Evolutionary conservation across 106 monocot species (phyloP).

Genomic region (Iris macrosiphon): DNA sequence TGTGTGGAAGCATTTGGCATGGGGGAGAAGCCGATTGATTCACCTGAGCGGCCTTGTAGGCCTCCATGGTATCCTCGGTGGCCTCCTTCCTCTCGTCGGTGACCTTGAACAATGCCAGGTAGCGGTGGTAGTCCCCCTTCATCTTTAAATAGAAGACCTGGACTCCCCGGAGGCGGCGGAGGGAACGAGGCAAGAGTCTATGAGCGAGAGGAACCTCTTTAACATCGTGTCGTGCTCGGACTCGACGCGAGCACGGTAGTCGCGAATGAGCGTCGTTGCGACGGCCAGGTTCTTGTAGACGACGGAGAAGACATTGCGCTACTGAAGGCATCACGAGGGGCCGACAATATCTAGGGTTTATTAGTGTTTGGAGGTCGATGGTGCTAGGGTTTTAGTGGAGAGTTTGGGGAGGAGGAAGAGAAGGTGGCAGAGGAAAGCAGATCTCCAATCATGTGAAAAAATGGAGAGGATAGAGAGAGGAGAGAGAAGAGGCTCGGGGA

Average conservation of each 20-base stretch:
- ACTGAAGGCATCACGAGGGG: too few relatives aligned
- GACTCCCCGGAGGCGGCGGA: conserved; percentile 4
- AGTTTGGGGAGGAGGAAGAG: too few relatives aligned
- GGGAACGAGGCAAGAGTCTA: conserved; percentile 9
- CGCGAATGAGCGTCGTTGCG: neutral
- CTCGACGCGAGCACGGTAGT: conserved; percentile 11
- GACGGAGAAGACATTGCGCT: conserved; percentile 18
- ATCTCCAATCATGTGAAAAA: too few relatives aligned
- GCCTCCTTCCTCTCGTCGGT: conserved; percentile 6
- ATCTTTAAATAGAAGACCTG: conserved; percentile 15
- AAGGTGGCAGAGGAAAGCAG: too few relatives aligned
- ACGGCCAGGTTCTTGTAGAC: conserved; percentile 12
- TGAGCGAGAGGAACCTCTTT: conserved; percentile 2
- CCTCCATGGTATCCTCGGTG: neutral
- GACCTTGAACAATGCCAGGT: conserved; percentile 8
- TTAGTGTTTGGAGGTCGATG: too few relatives aligned
- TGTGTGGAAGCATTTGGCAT: too few relatives aligned
- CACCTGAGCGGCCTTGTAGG: conserved; percentile 10
- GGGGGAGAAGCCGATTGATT: too few relatives aligned
- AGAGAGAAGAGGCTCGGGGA: too few relatives aligned
- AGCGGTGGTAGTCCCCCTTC: conserved; percentile 15
- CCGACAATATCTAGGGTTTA: too few relatives aligned
- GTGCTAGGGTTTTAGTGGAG: too few relatives aligned
- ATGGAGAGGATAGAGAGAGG: too few relatives aligned
- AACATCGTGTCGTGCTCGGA: conserved; percentile 12